Base-by-base conservation (phyloP, 2,329 filamentous ascomycete species). In the Hymenoscyphus linearis region DNA sequence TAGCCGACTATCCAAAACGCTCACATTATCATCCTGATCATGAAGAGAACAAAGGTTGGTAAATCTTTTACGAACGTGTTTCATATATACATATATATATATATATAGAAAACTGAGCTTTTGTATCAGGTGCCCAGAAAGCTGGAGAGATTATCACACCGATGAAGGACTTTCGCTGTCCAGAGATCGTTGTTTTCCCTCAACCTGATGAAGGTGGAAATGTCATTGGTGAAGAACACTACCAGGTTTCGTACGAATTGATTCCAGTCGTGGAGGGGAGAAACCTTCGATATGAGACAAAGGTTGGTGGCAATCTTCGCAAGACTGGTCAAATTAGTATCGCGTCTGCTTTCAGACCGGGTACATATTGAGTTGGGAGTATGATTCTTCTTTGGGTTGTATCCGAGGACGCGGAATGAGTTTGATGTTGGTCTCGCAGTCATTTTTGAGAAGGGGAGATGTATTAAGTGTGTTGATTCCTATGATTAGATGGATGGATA, bases 291-390 rank as follows among this genome's bases (percentile, higher is more conserved):
- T 63, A 63, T 25, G 53, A 57, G 26, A 52, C 44, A 16, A 44
- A 22, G 25, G 47, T 16, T 34, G n/a, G 34, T 12, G 50, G 35
- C n/a, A 3, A 55, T 18, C 31, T 60, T 2, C 31, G 16, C 12
- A 12, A 52, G 16, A 53, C 36, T 9, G 54, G 57, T 4, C 52
- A 62, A 14, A 26, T 58, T 4, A 55, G 57, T 52, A 60, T 62
- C 34, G 61, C 61, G 18, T 58, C 61, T 36, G 61, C 61, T 16
- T 62, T 62, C 18, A 14, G 37, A 18, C 57, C 58, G 4, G 52
- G 57, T 0, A 58, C 52, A 5, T 14, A 36, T 55, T 55, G 53
- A 55, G 14, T 52, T 22, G 2, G 5, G 14, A 16, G 10, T 31
- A 16, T 10, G 1, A 14, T 27, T 31, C 2, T 26, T 27, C 13